A percentile compares a stretch with the other conserved stretches of the same genome.
phyloP scores from a whole-genome alignment of 257 asterid species.

The Echium plantagineum region DNA sequence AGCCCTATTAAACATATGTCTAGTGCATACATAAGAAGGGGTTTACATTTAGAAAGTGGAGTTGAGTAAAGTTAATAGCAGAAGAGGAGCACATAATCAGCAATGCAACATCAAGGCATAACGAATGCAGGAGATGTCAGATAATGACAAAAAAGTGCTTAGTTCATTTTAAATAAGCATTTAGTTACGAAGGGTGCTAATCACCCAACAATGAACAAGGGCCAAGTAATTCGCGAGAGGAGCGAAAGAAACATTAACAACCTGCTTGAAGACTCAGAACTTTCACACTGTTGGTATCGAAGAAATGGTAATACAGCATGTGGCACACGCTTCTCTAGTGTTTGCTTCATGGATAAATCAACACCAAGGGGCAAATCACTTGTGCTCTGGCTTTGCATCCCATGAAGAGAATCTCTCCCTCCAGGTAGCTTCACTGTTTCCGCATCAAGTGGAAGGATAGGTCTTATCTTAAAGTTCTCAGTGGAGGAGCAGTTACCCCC shows the following conservation, averaged over 20 bases:
- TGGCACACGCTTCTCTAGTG: constrained; percentile 41
- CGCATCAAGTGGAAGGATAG: constrained; percentile 21
- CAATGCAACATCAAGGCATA: too few relatives aligned
- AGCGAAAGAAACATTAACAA: constrained; percentile 8
- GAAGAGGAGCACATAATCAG: too few relatives aligned
- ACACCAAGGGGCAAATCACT: constrained; percentile 27
- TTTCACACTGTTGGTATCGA: constrained; percentile 55
- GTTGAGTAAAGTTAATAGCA: too few relatives aligned
- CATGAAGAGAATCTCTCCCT: constrained; percentile 24
- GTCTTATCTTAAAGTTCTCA: neutral
- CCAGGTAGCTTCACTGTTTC: constrained; percentile 32
- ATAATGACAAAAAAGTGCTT: too few relatives aligned
- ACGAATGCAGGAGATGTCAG: too few relatives aligned
- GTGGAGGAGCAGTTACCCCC: constrained; percentile 5
- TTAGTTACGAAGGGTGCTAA: too few relatives aligned
- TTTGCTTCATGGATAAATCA: constrained; percentile 25
- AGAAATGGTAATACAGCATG: constrained; percentile 47
- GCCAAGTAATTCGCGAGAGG: too few relatives aligned
- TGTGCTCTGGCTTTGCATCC: constrained; percentile 17
- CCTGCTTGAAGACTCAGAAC: constrained; percentile 90
- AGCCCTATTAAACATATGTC: too few relatives aligned
- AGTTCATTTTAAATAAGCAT: too few relatives aligned
- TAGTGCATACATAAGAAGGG: too few relatives aligned
- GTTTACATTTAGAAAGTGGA: too few relatives aligned
- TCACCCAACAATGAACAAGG: too few relatives aligned